phyloP scores from a whole-genome alignment of 2,329 filamentous ascomycete genomes.

The Aspergillus tubingensis region DNA sequence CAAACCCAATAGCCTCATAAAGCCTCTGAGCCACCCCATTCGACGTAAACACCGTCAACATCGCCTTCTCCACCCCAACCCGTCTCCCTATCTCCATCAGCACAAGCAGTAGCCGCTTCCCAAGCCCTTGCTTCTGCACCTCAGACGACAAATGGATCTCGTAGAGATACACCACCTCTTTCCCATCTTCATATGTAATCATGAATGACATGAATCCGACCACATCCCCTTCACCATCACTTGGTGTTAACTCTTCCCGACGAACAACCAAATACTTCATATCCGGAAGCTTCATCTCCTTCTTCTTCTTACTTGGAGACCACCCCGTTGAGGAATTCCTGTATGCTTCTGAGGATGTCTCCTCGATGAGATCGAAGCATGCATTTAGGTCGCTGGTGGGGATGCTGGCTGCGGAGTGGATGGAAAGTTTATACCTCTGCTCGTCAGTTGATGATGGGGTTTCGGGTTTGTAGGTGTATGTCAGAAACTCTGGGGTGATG shows the following conservation, averaged over 20 bases:
- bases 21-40: slow-evolving; percentile 52
- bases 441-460: not conserved
- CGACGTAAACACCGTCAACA: slow-evolving; percentile 61
- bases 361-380: slow-evolving; percentile 56
- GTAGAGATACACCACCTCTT: slow-evolving; percentile 64
- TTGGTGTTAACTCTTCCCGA: not conserved
- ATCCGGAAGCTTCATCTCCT: slow-evolving; percentile 60
- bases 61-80: slow-evolving; percentile 55
- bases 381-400: slow-evolving; percentile 44
- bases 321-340: slow-evolving; percentile 55
- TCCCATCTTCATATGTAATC: slow-evolving; percentile 57
- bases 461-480: not conserved
- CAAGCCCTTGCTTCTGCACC: slow-evolving; percentile 54
- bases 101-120: slow-evolving; percentile 51
- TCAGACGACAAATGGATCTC: slow-evolving; percentile 57
- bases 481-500: slow-evolving; percentile 23
- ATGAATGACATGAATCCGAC: slow-evolving; percentile 57
- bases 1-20: slow-evolving; percentile 55
- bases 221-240: not conserved
- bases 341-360: slow-evolving; percentile 58
- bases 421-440: slow-evolving; percentile 25
- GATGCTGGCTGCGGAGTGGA: slow-evolving; percentile 42
- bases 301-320: slow-evolving; percentile 54
- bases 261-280: slow-evolving; percentile 61
- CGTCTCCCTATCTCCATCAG: slow-evolving; percentile 51